Evolutionary conservation across 345 rosid genomes (phyloP), one percentile per base, ranked within the genome.

Genomic region (Raphanus raphanistrum): DNA sequence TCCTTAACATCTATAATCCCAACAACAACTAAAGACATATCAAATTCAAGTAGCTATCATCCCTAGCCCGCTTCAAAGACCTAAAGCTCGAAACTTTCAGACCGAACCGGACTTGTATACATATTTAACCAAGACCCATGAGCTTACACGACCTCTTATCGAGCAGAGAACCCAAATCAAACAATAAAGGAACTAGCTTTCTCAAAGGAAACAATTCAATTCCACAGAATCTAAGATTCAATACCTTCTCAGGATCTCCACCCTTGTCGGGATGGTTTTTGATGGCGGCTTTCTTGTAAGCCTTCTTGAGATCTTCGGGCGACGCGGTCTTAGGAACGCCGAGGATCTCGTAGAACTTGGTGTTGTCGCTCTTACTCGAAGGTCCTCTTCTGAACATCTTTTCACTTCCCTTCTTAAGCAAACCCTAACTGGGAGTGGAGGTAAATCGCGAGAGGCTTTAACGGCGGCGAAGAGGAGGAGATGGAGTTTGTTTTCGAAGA

Each of bases 241-340:
- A 63, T n/a, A 67, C 71, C 71, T 68, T 68, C 41, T 68, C 71
- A 11, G 98, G 95, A 86, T 92, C 98, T 63, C 98, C 98, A n/a
- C 98, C 97, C 83, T 94, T 94, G 55, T 94, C 97, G 12, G 98
- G 98, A 78, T 94, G 98, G 62, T 94, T 92, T 84, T 90, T 92
- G 76, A 94, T 90, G 28, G 98, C 98, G 52, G 98, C 97, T 50
- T 87, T 94, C 82, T 79, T 86, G 61, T 90, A 92, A 27, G 98
- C 98, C 81, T 92, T 94, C 87, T 90, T 94, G 71, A 94, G 85
- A 77, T 94, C 97, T 7, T 94, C 98, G 6, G 70, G 97, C 1
- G 90, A 58, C 0, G 93, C 97, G 75, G 80, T 80, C 84, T 94
- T 88, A 0, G 97, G 84, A 17, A 94, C 96, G 2, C 98, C 98